Evolutionary conservation across 805 yeast species (phyloP), one percentile per base, ranked within the genome.

Genomic region (Zygosaccharomyces siamensis): DNA sequence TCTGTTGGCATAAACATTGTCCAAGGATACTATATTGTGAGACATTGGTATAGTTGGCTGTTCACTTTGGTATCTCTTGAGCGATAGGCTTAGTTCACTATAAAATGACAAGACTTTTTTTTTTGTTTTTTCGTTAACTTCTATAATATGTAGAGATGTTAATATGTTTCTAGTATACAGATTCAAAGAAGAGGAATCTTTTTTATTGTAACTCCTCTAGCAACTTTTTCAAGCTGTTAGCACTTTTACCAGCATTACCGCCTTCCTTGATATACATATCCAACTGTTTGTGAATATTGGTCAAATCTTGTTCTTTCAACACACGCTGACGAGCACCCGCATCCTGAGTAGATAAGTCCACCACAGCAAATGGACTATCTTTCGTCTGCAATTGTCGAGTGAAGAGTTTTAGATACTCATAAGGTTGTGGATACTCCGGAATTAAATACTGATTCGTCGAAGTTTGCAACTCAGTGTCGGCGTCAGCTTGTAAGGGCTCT

Each of bases 201-300:
- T 33, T 10, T 33, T 18, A 33, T 14, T 14, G 37, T 14, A 41
- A 16, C 11, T 41, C 36, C 12, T 42, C 48, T 16, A 61, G 39
- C n/a, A 61, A 43, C 32, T 54, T 57, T n/a, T 53, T 55, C 37
- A 64, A 43, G 24, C 52, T 59, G 47, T 68, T 70, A 6, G 78
- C 74, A 11, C 63, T 75, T 52, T 81, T 75, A 2, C 89, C 89
- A 16, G 76, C 69, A 42, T 82, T 87, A 1, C 90, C 90, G 10
- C 89, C 95, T 54, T 86, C 93, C 57, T 79, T 80, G 7, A 80
- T 64, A 28, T 79, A 58, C 35, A 70, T 70, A 1, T 67, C 70
- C 20, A 84, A 69, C 32, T 86, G 84, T 41, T 69, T 73, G 18
- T 58, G 47, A 43, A 86, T 70, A 8, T 78, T 78, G 1, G 65